Conservation (phyloP, 2,329 filamentous ascomycete species). For the Exophiala mesophila region DNA sequence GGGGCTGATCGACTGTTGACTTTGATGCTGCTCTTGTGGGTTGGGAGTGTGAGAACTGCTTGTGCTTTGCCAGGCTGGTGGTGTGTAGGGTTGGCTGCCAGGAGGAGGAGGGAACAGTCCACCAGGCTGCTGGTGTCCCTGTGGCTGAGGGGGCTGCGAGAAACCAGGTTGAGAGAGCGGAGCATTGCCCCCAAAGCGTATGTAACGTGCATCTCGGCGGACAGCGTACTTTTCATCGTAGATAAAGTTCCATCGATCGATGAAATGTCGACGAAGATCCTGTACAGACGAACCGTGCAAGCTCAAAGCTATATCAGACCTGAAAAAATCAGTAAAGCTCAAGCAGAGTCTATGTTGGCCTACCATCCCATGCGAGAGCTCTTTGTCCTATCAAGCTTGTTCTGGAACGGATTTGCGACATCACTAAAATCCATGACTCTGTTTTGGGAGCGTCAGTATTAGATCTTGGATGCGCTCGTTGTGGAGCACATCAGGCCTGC, state of each 20-base stretch:
- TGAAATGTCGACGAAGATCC: conserved; percentile 72
- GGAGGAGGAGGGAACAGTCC: conserved; percentile 19
- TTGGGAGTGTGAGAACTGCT: conserved; percentile 16
- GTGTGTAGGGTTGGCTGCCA: conserved; percentile 22
- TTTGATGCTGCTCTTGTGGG: conserved; percentile 6
- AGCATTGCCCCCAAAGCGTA: conserved; percentile 33
- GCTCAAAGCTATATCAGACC: conserved; percentile 72
- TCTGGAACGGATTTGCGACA: conserved; percentile 73
- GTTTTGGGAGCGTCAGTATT: too few relatives aligned
- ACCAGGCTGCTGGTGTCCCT: conserved; percentile 34
- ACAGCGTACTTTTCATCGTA: conserved; percentile 73
- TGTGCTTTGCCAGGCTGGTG: conserved; percentile 25
- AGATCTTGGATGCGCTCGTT: too few relatives aligned
- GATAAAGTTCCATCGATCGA: conserved; percentile 88
- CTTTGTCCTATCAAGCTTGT: conserved; percentile 75
- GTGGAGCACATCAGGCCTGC: too few relatives aligned
- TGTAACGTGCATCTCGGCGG: conserved; percentile 49
- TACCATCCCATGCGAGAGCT: conserved; percentile 84
- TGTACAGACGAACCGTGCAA: conserved; percentile 69
- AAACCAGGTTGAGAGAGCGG: conserved; percentile 28
- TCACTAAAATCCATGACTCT: conserved; percentile 73
- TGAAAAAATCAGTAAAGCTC: not conserved
- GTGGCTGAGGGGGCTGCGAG: conserved; percentile 29
- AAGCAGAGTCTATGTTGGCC: not conserved
- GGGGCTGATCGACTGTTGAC: conserved; percentile 2